Evolutionary conservation across 345 rosid genomes (phyloP).

Genomic region (Capsella bursapastoris): DNA sequence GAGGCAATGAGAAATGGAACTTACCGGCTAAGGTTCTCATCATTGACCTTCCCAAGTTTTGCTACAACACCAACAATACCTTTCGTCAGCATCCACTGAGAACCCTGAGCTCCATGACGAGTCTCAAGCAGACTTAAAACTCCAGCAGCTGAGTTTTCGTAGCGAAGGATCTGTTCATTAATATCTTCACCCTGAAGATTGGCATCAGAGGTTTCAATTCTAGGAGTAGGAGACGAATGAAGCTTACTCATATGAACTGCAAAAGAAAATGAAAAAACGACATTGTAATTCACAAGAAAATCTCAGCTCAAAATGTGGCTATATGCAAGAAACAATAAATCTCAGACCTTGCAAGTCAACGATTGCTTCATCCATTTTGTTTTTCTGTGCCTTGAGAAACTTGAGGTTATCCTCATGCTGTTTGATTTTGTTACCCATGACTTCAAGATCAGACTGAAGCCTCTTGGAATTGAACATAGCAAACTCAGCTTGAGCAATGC

Average conservation of each 20-base stretch:
- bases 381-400: slow-evolving; percentile 55
- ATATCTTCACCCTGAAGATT: slow-evolving; percentile 60
- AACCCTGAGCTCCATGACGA: slow-evolving; percentile 51
- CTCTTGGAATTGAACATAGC: slow-evolving; percentile 54
- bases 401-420: slow-evolving; percentile 66
- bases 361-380: slow-evolving; percentile 64
- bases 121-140: slow-evolving; percentile 61
- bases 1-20: slow-evolving; percentile 36
- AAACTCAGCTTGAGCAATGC: slow-evolving; percentile 47
- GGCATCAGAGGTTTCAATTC: slow-evolving; percentile 40
- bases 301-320: not conserved
- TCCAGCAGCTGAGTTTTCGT: slow-evolving; percentile 75
- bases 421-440: slow-evolving; percentile 65
- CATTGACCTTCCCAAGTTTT: slow-evolving; percentile 75
- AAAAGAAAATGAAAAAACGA: slow-evolving; percentile 20
- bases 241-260: slow-evolving; percentile 68
- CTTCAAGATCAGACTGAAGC: slow-evolving; percentile 72
- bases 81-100: slow-evolving; percentile 50
- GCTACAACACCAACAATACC: slow-evolving; percentile 83
- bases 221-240: slow-evolving; percentile 48
- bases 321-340: not conserved
- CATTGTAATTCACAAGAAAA: not conserved
- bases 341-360: slow-evolving; percentile 65
- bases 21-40: slow-evolving; percentile 81
- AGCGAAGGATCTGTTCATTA: slow-evolving; percentile 58